These are phyloP conservation scores for Tilletia setariae DNA, from an alignment of 1,284 basidiomycete species.

Conservation along the genomic window DNA sequence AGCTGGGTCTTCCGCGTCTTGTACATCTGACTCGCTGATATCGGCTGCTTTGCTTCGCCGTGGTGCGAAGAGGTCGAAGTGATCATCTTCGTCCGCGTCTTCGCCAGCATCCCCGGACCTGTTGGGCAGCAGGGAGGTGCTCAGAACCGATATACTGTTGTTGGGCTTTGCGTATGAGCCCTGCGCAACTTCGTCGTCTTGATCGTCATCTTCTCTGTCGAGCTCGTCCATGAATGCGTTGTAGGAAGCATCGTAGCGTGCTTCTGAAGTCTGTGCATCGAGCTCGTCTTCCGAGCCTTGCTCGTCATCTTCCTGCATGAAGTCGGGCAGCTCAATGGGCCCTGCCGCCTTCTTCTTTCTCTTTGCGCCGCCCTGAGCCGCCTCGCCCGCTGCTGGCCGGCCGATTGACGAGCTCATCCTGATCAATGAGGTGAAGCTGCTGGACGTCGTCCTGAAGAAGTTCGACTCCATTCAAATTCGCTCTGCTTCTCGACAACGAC, in stretches of 20 bases:
- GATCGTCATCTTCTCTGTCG: conserved; percentile 8
- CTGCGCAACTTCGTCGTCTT: neutral
- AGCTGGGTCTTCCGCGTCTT: neutral
- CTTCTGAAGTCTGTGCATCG: neutral
- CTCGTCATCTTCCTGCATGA: conserved; percentile 5
- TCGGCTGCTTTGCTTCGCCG: neutral
- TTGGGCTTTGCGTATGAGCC: neutral
- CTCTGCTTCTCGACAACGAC: neutral
- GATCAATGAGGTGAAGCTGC: neutral
- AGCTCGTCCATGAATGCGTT: conserved; percentile 13
- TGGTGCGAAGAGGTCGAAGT: conserved; percentile 6
- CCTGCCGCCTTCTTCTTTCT: neutral
- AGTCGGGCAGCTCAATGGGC: conserved; percentile 2
- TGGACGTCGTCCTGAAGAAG: neutral
- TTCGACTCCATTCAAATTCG: neutral
- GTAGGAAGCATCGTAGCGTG: conserved; percentile 11
- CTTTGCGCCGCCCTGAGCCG: too few species aligned
- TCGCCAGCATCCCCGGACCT: neutral
- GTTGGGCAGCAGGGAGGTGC: conserved; percentile 4
- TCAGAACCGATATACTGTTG: neutral
- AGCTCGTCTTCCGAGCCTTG: neutral
- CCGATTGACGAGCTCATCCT: too few species aligned
- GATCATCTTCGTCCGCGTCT: neutral
- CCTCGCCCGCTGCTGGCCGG: too few species aligned
- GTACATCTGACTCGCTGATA: neutral